A percentile compares a stretch with the other conserved stretches of the same genome.
phyloP scores from a whole-genome alignment of 495 filamentous ascomycete genomes.

The Mycothermus thermophilus region DNA sequence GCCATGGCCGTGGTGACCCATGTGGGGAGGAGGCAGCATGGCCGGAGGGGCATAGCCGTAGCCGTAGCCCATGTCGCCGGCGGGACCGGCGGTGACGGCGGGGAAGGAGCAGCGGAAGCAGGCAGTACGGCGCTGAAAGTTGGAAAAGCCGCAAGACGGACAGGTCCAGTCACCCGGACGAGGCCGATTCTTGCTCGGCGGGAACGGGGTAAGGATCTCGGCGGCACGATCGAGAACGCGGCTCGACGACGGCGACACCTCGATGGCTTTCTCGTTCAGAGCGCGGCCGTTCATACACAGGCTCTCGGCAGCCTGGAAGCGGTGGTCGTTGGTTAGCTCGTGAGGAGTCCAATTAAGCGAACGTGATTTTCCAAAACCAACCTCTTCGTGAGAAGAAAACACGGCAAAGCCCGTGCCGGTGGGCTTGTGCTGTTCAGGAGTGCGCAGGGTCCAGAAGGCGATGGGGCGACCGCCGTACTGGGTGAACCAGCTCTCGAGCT shows the following conservation, averaged over 20 bases:
- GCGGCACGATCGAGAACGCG: slow-evolving; percentile 88
- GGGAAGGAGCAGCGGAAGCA: slow-evolving; percentile 99
- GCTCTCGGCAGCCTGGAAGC: slow-evolving; percentile 70
- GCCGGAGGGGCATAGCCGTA: slow-evolving; percentile 56
- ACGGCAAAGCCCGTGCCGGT: slow-evolving; percentile 95
- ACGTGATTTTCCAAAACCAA: slow-evolving; percentile 29
- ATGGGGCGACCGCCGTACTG: slow-evolving; percentile 98
- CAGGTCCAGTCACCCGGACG: slow-evolving; percentile 98
- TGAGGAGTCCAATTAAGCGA: background rate
- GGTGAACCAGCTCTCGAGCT: slow-evolving; percentile 98
- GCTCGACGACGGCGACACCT: slow-evolving; percentile 92
- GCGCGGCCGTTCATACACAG: slow-evolving; percentile 98
- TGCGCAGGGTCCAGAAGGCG: slow-evolving; percentile 96
- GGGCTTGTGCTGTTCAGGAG: slow-evolving; percentile 96
- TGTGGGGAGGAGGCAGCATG: slow-evolving; percentile 68
- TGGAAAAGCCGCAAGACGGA: slow-evolving; percentile 80
- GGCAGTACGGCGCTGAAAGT: slow-evolving; percentile 95
- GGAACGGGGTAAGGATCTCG: slow-evolving; percentile 91
- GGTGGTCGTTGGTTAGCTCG: slow-evolving; percentile 2
- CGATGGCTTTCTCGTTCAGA: slow-evolving; percentile 95
- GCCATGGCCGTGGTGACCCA: slow-evolving; percentile 66
- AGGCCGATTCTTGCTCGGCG: slow-evolving; percentile 94
- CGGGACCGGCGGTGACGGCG: slow-evolving; percentile 64
- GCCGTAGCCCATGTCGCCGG: slow-evolving; percentile 59
- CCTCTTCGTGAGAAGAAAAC: slow-evolving; percentile 98